Conservation (phyloP, 441 rosid species). For the Eugenia klotzschiana region DNA sequence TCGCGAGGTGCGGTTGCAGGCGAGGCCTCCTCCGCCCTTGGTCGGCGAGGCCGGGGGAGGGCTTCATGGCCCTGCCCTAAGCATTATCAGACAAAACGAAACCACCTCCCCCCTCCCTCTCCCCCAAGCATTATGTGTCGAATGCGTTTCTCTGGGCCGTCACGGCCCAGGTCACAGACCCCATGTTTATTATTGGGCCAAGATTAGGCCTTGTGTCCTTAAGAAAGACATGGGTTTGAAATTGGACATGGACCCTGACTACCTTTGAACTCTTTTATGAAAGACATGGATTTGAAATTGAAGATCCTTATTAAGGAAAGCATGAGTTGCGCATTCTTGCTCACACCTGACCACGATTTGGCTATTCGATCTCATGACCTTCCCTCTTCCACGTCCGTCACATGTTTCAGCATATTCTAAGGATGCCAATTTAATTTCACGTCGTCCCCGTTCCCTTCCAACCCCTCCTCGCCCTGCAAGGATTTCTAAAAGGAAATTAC, state of each 20-base stretch:
- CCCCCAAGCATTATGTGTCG: too few species aligned
- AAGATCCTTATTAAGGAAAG: not conserved
- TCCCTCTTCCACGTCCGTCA: not conserved
- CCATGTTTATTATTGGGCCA: not conserved
- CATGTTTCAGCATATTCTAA: not conserved
- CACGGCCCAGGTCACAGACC: not conserved
- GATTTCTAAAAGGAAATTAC: not conserved
- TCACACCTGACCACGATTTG: not conserved
- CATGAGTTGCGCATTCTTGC: not conserved
- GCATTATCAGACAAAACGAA: too few species aligned
- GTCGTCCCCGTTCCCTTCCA: not conserved
- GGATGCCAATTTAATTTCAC: not conserved
- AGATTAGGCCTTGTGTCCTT: not conserved
- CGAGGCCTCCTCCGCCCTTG: too few species aligned
- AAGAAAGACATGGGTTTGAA: not conserved
- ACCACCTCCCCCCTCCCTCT: too few species aligned
- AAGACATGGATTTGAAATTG: too few species aligned
- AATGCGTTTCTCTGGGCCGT: too few species aligned
- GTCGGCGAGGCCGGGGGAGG: too few species aligned
- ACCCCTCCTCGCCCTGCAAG: not conserved
- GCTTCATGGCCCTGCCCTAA: too few species aligned
- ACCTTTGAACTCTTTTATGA: not conserved
- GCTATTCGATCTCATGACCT: too few species aligned
- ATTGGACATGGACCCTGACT: not conserved
- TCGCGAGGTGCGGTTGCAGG: too few species aligned